Evolutionary conservation across 352 stramenopile genomes (phyloP), one percentile per base, ranked within the genome.

Genomic region (Phytophthora hibernalis): DNA sequence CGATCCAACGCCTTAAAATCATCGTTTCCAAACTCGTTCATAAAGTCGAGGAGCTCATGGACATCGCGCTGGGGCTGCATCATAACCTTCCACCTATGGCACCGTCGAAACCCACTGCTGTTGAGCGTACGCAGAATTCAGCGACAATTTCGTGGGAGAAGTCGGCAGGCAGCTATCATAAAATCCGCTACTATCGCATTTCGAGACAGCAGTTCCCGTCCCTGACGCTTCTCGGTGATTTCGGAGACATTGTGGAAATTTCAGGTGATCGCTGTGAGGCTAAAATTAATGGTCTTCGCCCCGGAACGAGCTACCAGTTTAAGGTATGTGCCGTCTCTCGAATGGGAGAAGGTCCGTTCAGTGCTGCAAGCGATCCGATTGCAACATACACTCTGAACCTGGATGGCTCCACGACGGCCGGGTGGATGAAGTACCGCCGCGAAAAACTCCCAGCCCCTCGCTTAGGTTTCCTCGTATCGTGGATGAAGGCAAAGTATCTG

Each of bases 21-120:
- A 95, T 95, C 54, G 89, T 96, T 5, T 94, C 85, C 0, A 95
- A 95, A 60, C 73, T 95, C 1, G 89, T 96, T 0, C 87, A 96
- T 57, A 95, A 95, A 51, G 85, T 95, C 8, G 85, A 95, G 67
- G 89, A 96, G 54, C 78, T 96, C 37, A 94, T 96, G 87, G 89
- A 96, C 54, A 95, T 96, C 37, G 89, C 89, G 0, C 87, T 92
- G 65, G 89, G 87, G 0, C 40, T 96, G 8, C 81, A 96, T 56
- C 82, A 95, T 64, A 95, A 92, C 40, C 56, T 96, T 13, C 89
- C 89, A 7, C 89, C 89, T 3, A 91, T 94, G 73, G 84, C 89
- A 8, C 89, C 87, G 3, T 67, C 74, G 1, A 86, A 88, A 30
- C 85, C 86, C 13, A 50, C 63, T 13, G 60, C 82, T 13, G 58